Conservation (phyloP, 116 monocot species). For the Phalaenopsis hybrid region DNA sequence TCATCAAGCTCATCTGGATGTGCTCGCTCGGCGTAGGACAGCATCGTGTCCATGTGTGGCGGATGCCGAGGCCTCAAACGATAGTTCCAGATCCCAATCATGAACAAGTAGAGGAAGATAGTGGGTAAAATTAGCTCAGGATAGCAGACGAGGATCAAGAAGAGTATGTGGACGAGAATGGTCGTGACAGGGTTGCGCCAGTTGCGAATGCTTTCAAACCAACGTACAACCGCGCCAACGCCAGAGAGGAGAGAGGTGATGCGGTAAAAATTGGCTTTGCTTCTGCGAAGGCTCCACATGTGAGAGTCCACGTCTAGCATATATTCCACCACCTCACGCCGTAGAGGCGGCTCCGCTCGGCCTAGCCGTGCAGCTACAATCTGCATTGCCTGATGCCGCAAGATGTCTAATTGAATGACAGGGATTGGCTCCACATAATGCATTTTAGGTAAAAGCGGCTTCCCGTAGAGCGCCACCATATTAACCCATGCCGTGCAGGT, state of each 20-base stretch:
- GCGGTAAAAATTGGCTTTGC: conserved; percentile 89
- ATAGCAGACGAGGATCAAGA: conserved; percentile 68
- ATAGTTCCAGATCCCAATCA: conserved; percentile 79
- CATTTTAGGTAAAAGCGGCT: conserved; percentile 77
- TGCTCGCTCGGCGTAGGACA: conserved; percentile 55
- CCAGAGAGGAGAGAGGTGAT: conserved; percentile 64
- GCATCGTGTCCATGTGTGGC: conserved; percentile 74
- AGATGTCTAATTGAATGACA: conserved; percentile 46
- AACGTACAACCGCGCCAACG: conserved; percentile 22
- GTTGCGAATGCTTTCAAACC: conserved; percentile 46
- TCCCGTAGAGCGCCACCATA: conserved; percentile 57
- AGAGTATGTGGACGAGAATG: conserved; percentile 58
- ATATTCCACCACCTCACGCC: conserved; percentile 65
- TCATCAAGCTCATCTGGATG: conserved; percentile 50
- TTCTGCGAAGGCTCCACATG: conserved; percentile 71
- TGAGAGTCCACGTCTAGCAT: conserved; percentile 80
- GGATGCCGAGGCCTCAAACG: conserved; percentile 55
- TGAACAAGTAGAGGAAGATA: conserved; percentile 77
- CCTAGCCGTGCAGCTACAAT: conserved; percentile 58
- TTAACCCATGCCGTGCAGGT: conserved; percentile 77
- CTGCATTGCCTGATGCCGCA: conserved; percentile 80
- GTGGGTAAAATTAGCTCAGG: conserved; percentile 79
- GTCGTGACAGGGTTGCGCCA: conserved; percentile 85
- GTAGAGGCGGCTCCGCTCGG: conserved; percentile 71
- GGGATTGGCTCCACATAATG: conserved; percentile 73